phyloP scores from a whole-genome alignment of 2,329 filamentous ascomycete species.

The Paracoccidioides lutzii region DNA sequence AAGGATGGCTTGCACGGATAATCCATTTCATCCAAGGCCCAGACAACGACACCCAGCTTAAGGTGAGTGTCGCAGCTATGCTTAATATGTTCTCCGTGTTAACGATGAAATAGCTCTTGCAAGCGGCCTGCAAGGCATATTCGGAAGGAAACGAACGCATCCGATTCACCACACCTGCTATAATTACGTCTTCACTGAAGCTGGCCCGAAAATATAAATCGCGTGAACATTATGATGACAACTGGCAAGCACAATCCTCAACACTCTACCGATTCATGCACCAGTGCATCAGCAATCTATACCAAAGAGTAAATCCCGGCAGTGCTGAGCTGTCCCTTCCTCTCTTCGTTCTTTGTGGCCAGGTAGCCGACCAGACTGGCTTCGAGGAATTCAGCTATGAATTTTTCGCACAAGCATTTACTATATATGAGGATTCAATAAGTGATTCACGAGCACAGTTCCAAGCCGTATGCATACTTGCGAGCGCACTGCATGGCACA shows the following conservation, averaged over 20 bases:
- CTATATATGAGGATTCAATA: conserved; percentile 91
- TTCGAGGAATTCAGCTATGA: conserved; percentile 97
- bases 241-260: conserved; percentile 60
- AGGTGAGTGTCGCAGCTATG: conserved; percentile 30
- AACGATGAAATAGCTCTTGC: conserved; percentile 49
- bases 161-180: conserved; percentile 83
- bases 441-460: conserved; percentile 95
- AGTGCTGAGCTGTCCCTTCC: conserved; percentile 80
- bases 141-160: conserved; percentile 88
- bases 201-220: conserved; percentile 78
- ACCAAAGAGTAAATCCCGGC: conserved; percentile 68
- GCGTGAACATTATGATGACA: conserved; percentile 73
- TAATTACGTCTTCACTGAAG: conserved; percentile 82
- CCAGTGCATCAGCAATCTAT: conserved; percentile 71
- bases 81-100: conserved; percentile 4
- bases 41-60: conserved; percentile 88
- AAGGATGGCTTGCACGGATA: conserved; percentile 89
- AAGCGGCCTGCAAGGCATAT: conserved; percentile 76
- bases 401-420: conserved; percentile 96
- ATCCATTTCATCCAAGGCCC: conserved; percentile 73
- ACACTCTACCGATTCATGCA: conserved; percentile 94
- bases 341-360: conserved; percentile 80
- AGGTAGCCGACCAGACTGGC: conserved; percentile 78
- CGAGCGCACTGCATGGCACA: conserved; percentile 75
- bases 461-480: conserved; percentile 91